A percentile compares a stretch with the other conserved stretches of the same genome.
These are phyloP conservation scores for Closterium sp. DNA, from an alignment of 139 green algal genomes.

Conservation along the genomic window DNA sequence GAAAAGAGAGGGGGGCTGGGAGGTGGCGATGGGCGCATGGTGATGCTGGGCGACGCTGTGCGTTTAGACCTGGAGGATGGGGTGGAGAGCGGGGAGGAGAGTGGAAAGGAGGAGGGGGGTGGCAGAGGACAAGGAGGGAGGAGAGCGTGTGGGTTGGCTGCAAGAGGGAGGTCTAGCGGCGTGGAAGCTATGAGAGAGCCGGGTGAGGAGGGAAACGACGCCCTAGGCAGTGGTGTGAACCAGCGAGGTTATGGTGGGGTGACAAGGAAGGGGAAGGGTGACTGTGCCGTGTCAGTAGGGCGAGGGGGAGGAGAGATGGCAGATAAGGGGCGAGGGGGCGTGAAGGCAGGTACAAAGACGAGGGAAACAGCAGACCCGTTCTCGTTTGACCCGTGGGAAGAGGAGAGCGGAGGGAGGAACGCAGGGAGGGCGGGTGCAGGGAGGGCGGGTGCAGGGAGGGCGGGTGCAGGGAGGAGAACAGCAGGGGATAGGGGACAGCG, in stretches of 20 bases:
- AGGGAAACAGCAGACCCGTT: not conserved
- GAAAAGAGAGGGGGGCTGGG: not conserved
- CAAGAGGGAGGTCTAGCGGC: not conserved
- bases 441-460: not conserved
- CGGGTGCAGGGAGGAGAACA: not conserved
- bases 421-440: not conserved
- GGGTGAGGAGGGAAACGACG: too few relatives aligned
- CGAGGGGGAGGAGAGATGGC: too few relatives aligned
- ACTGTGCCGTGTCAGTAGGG: too few relatives aligned
- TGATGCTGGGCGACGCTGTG: not conserved
- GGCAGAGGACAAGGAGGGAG: not conserved
- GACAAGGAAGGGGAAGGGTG: too few relatives aligned
- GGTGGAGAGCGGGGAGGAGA: not conserved
- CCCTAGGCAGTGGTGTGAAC: too few relatives aligned
- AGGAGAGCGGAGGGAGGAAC: not conserved
- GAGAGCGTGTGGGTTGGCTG: not conserved
- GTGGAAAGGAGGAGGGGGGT: not conserved
- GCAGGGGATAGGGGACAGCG: not conserved
- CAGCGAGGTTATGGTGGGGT: too few relatives aligned
- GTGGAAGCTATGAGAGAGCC: too few relatives aligned
- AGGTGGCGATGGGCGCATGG: not conserved
- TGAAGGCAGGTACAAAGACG: not conserved
- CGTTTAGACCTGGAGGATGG: not conserved
- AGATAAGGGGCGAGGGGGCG: too few relatives aligned
- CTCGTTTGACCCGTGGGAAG: not conserved